These are phyloP conservation scores for Termitomyces sp. DNA, from an alignment of 768 basidiomycete species.

Conservation along the genomic window DNA sequence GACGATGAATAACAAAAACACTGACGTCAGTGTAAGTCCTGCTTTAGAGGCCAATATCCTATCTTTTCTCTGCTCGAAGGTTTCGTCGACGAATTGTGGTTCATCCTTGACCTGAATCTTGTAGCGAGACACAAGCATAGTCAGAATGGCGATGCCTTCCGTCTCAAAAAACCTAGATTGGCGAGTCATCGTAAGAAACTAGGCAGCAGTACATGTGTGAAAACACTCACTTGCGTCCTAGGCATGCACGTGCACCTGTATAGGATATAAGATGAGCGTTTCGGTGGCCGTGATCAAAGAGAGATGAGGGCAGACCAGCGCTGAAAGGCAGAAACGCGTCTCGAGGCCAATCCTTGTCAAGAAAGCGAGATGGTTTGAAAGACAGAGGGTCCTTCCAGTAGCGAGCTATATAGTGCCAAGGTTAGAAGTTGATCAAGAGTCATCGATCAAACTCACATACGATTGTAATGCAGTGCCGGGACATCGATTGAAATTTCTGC, in stretches of 20 bases:
- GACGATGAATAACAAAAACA: slow-evolving; percentile 10
- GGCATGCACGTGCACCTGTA: slow-evolving; percentile 42
- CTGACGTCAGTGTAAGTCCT: slow-evolving; percentile 47
- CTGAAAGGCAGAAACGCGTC: slow-evolving; percentile 58
- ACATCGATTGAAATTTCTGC: slow-evolving; percentile 35
- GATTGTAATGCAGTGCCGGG: slow-evolving; percentile 49
- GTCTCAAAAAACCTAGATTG: slow-evolving; percentile 48
- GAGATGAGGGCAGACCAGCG: slow-evolving; percentile 28
- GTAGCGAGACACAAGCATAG: slow-evolving; percentile 45
- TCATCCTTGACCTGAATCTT: slow-evolving; percentile 51
- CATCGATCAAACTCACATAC: slow-evolving; percentile 26
- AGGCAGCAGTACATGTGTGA: neutral
- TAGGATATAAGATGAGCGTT: neutral
- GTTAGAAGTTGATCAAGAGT: neutral
- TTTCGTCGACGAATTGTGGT: slow-evolving; percentile 44
- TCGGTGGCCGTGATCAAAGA: neutral
- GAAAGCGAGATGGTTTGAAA: slow-evolving; percentile 48
- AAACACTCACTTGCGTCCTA: slow-evolving; percentile 38
- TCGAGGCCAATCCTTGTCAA: slow-evolving; percentile 47
- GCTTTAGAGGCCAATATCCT: slow-evolving; percentile 36
- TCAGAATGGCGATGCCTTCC: slow-evolving; percentile 50
- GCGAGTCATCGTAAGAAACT: neutral
- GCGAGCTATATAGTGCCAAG: slow-evolving; percentile 35
- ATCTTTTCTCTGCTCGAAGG: slow-evolving; percentile 43
- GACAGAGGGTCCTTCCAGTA: slow-evolving; percentile 54